A percentile compares a stretch with the other conserved stretches of the same genome.
Evolutionary conservation across 2,329 filamentous ascomycete species (phyloP).

Genomic region (Emmonsia crescens): DNA sequence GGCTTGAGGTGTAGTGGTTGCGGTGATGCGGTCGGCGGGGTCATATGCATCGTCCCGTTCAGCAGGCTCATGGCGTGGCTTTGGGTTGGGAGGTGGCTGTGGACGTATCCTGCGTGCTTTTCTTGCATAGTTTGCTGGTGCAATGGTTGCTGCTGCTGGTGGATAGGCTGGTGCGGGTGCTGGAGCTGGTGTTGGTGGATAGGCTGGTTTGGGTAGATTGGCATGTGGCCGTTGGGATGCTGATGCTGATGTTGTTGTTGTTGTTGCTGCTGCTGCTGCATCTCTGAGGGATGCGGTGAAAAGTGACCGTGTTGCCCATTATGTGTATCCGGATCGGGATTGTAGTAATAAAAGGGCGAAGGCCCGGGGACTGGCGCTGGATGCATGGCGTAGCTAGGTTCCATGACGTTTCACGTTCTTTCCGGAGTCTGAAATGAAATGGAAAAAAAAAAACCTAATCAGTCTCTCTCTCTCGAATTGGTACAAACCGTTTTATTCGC

Average conservation of each 20-base stretch:
- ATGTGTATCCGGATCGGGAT: constrained; percentile 62
- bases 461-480: background rate
- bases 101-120: constrained; percentile 2
- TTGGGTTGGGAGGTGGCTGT: constrained; percentile 43
- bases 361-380: constrained; percentile 41
- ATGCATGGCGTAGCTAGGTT: constrained; percentile 47
- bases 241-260: constrained; percentile 18
- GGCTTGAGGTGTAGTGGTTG: constrained; percentile 66
- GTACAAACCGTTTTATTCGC: background rate
- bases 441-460: too few relatives aligned
- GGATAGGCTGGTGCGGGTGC: too few relatives aligned
- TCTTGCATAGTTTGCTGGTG: constrained; percentile 1
- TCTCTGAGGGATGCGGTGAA: constrained; percentile 50
- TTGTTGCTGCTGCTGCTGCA: constrained; percentile 20
- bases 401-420: constrained; percentile 44
- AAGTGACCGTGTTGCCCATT: constrained; percentile 67
- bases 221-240: constrained; percentile 5
- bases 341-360: constrained; percentile 79
- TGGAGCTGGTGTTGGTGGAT: constrained; percentile 35
- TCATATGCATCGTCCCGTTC: constrained; percentile 25
- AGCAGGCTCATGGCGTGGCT: constrained; percentile 30
- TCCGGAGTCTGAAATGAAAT: background rate
- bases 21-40: constrained; percentile 66
- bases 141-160: constrained; percentile 11
- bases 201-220: constrained; percentile 29